Evolutionary conservation across 441 rosid genomes (phyloP), one percentile per base, ranked within the genome.

Genomic region (Euphorbia celastroides): DNA sequence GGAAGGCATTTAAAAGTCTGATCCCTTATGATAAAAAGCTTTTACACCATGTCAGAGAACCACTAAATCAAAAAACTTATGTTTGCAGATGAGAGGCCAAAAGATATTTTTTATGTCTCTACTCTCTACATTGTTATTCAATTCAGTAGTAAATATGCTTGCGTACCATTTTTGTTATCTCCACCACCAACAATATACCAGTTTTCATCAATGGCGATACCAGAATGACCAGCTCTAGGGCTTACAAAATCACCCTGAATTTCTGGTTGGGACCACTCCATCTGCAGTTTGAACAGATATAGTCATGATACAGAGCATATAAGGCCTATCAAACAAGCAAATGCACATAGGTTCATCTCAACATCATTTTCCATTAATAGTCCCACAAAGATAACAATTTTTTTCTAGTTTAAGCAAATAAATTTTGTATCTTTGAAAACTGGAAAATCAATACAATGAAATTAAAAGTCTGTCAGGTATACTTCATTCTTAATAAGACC

Each of bases 181-280:
- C 98, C 98, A 59, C 97, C 98, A 52, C 99, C 97, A 52, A 87
- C 98, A 6, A 92, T 86, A 69, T 84, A 88, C 96, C 96, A 94
- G 74, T 84, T 87, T 66, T 84, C 97, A 27, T 72, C 94, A 78
- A 92, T 80, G 73, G 87, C 71, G 69, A 86, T 77, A 79, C 90
- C 82, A 41, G 98, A 88, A 73, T 92, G 99, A 74, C 99, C 99
- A 65, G 97, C 98, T 78, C 98, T 86, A 78, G 96, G 84, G 68
- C 81, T 73, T 68, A 92, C 88, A 70, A 72, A 62, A 81, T 87
- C 90, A 70, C 96, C 96, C 77, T 78, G 94, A 77, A 82, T 81
- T 71, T 88, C 88, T 67, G 94, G 93, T 79, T 82, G 88, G 60
- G 97, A 89, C 98, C 99, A 94, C 77, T 92, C 97, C 84, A 84